Evolutionary conservation across 2,329 filamentous ascomycete genomes (phyloP).

Genomic region (Stachybotrys chartarum): DNA sequence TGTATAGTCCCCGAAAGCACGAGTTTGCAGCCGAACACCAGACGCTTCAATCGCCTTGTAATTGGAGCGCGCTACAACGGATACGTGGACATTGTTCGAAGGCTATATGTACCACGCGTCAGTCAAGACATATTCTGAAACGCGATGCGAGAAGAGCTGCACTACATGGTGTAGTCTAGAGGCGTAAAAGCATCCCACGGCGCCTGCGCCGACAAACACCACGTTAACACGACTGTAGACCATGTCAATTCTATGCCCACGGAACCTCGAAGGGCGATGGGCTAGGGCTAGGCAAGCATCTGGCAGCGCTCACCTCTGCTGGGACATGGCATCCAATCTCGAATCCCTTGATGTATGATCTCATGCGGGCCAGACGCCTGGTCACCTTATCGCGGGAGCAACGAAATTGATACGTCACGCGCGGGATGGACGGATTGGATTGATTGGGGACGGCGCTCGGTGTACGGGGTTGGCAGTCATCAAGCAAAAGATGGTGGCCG

Average conservation of each 20-base stretch:
- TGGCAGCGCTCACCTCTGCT: neutral
- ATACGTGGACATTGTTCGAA: constrained; percentile 48
- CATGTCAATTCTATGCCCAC: neutral
- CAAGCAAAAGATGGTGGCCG: neutral
- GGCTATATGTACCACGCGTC: constrained; percentile 26
- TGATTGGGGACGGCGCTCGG: neutral
- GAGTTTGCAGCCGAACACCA: constrained; percentile 59
- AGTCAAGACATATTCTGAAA: constrained; percentile 3
- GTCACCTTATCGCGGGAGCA: neutral
- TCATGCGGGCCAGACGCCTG: neutral
- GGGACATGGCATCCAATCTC: neutral
- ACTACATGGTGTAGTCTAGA: constrained; percentile 55
- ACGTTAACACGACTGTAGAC: constrained; percentile 34
- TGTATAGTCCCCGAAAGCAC: constrained; percentile 58
- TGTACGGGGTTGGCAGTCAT: neutral
- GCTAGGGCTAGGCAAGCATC: neutral
- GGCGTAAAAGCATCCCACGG: constrained; percentile 67
- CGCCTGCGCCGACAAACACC: constrained; percentile 63
- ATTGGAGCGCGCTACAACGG: constrained; percentile 68
- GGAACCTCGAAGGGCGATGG: neutral
- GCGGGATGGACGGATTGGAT: neutral
- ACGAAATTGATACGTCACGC: neutral
- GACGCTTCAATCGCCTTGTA: constrained; percentile 53
- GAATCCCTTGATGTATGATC: neutral
- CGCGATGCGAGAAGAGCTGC: neutral